Conservation (phyloP, 345 rosid species). For the Hypericum perforatum region DNA sequence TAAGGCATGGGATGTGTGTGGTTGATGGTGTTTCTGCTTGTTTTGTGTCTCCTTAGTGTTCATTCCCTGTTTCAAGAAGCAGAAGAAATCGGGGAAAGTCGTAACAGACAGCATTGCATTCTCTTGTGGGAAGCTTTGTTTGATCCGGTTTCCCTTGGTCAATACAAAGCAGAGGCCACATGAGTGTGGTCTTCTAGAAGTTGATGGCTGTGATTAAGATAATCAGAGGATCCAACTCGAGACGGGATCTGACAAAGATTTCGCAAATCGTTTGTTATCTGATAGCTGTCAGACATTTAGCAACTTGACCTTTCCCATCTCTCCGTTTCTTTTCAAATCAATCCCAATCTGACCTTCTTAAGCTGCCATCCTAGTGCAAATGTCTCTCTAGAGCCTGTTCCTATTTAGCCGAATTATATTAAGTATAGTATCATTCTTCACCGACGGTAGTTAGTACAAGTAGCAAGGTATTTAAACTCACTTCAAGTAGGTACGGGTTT, state of each 20-base stretch:
- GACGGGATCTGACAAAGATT: slow-evolving; percentile 8
- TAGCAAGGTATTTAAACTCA: too few species aligned
- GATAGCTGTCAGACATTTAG: slow-evolving; percentile 18
- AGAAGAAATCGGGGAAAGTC: not conserved
- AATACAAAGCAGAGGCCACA: not conserved
- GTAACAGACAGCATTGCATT: not conserved
- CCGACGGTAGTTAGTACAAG: too few species aligned
- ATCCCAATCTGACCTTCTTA: slow-evolving; percentile 6
- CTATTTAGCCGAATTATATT: too few species aligned
- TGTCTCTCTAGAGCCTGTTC: not conserved
- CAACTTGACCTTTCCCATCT: slow-evolving; percentile 18
- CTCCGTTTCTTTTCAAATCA: slow-evolving; percentile 16
- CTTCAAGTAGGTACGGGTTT: too few species aligned
- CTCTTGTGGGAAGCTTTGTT: slow-evolving; percentile 17
- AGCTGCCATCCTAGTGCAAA: slow-evolving; percentile 14
- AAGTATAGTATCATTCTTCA: too few species aligned
- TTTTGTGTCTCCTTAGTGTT: too few species aligned
- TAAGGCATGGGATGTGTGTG: too few species aligned
- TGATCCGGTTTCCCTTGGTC: slow-evolving; percentile 17
- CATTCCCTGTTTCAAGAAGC: too few species aligned
- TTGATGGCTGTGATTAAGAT: slow-evolving; percentile 15
- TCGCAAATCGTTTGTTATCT: slow-evolving; percentile 4
- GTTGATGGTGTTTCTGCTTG: too few species aligned
- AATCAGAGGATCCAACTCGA: slow-evolving; percentile 22
- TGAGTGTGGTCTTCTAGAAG: slow-evolving; percentile 18